A percentile compares a stretch with the other conserved stretches of the same genome.
These are phyloP conservation scores for Artemisia annua DNA, from an alignment of 129 eudicot genomes.

Conservation along the genomic window DNA sequence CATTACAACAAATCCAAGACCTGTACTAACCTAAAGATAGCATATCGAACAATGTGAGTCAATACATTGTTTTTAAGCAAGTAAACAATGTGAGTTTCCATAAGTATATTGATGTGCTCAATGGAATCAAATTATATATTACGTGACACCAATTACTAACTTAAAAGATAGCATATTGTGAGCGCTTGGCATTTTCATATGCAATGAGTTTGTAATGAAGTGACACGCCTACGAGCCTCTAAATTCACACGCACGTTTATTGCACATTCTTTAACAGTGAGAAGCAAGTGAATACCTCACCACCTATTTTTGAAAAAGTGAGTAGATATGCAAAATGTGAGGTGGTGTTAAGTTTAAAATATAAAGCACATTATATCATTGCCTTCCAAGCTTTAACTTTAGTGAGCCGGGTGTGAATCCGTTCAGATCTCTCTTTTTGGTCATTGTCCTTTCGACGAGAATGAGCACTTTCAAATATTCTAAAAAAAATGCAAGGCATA, in stretches of 20 bases:
- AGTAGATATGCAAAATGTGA: neutral
- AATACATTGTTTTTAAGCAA: conserved; percentile 56
- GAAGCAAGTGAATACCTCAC: conserved; percentile 74
- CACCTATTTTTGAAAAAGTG: conserved; percentile 39
- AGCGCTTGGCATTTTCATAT: conserved; percentile 93
- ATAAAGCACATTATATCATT: conserved; percentile 47
- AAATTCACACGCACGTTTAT: conserved; percentile 89
- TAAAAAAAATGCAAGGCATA: neutral
- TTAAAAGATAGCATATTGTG: conserved; percentile 97
- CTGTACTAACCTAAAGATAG: conserved; percentile 19
- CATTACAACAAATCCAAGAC: conserved; percentile 46
- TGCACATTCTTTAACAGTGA: conserved; percentile 95
- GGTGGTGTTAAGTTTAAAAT: neutral
- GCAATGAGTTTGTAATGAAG: conserved; percentile 90
- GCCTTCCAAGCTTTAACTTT: conserved; percentile 72
- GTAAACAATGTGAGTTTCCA: conserved; percentile 3
- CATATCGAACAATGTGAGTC: conserved; percentile 93
- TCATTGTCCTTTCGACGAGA: conserved; percentile 32
- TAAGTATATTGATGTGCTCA: conserved; percentile 13
- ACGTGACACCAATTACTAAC: conserved; percentile 41
- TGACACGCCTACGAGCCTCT: conserved; percentile 96
- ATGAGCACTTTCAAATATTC: conserved; percentile 56
- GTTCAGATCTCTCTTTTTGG: conserved; percentile 73
- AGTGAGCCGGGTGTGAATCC: conserved; percentile 50
- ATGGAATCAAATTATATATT: neutral